These are phyloP conservation scores for Pestalotiopsis sp. DNA, from an alignment of 2,329 filamentous ascomycete genomes.

Conservation along the genomic window DNA sequence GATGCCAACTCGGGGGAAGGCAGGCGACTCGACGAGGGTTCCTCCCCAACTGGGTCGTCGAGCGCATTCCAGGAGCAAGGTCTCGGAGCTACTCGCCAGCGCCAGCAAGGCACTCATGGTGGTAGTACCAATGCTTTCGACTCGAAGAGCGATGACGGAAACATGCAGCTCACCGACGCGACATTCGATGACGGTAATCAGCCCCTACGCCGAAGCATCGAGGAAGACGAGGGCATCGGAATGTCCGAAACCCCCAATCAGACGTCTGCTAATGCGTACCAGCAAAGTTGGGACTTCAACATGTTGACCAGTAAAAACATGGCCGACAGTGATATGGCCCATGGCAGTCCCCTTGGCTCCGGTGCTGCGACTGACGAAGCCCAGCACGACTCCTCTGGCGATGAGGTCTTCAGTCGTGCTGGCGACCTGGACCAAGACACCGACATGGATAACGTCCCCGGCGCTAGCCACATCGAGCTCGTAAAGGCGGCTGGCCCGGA, in stretches of 20 bases:
- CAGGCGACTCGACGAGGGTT: constrained; percentile 79
- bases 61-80: constrained; percentile 69
- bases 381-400: constrained; percentile 37
- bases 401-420: constrained; percentile 30
- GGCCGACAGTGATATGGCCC: constrained; percentile 2
- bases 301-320: constrained; percentile 31
- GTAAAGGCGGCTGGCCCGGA: constrained; percentile 21
- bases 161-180: constrained; percentile 18
- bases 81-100: constrained; percentile 75
- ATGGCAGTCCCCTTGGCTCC: constrained; percentile 26
- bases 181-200: constrained; percentile 23
- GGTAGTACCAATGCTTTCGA: constrained; percentile 32
- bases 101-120: constrained; percentile 56
- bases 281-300: constrained; percentile 48
- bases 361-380: constrained; percentile 37
- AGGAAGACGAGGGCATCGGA: constrained; percentile 49
- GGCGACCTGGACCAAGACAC: constrained; percentile 20
- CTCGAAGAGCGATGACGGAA: constrained; percentile 21
- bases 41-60: constrained; percentile 89
- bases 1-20: constrained; percentile 70
- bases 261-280: constrained; percentile 23
- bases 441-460: constrained; percentile 23
- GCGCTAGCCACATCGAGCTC: constrained; percentile 30
- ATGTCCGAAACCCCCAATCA: constrained; percentile 35
- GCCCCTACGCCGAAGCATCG: constrained; percentile 44